phyloP scores from a whole-genome alignment of 768 basidiomycete genomes.

The Rhodocollybia butyracea region DNA sequence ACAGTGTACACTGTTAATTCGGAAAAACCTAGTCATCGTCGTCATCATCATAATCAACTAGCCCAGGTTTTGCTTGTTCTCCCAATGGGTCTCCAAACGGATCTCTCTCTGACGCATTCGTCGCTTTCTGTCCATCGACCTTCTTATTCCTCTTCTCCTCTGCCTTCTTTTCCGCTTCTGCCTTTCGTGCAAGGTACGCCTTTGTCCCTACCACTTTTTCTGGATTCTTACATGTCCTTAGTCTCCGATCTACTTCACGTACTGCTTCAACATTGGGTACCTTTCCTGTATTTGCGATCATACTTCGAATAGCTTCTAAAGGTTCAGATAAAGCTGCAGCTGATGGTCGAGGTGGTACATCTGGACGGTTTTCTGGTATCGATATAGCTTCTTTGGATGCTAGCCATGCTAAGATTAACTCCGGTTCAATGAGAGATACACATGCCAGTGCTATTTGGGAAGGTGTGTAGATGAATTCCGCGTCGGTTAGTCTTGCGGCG shows the following conservation, averaged over 20 bases:
- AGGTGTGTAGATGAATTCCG: conserved; percentile 87
- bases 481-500: conserved; percentile 84
- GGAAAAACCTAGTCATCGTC: conserved; percentile 45
- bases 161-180: conserved; percentile 67
- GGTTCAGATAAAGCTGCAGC: conserved; percentile 31
- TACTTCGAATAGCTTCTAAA: conserved; percentile 48
- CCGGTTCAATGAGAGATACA: conserved; percentile 61
- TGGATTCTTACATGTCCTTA: conserved; percentile 91
- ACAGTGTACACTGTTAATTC: conserved; percentile 5
- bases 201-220: conserved; percentile 92
- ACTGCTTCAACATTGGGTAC: conserved; percentile 81
- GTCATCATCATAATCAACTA: conserved; percentile 62
- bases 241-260: conserved; percentile 82
- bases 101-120: conserved; percentile 46
- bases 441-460: conserved; percentile 90
- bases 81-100: conserved; percentile 65
- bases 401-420: conserved; percentile 61
- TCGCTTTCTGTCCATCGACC: conserved; percentile 41
- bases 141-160: conserved; percentile 68
- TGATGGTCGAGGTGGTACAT: conserved; percentile 18
- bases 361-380: conserved; percentile 23
- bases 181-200: conserved; percentile 69
- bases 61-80: conserved; percentile 28
- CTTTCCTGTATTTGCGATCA: conserved; percentile 53
- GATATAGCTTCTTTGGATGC: conserved; percentile 31